Conservation (phyloP, 768 basidiomycete genomes). For the Rhizopogon rudus region DNA sequence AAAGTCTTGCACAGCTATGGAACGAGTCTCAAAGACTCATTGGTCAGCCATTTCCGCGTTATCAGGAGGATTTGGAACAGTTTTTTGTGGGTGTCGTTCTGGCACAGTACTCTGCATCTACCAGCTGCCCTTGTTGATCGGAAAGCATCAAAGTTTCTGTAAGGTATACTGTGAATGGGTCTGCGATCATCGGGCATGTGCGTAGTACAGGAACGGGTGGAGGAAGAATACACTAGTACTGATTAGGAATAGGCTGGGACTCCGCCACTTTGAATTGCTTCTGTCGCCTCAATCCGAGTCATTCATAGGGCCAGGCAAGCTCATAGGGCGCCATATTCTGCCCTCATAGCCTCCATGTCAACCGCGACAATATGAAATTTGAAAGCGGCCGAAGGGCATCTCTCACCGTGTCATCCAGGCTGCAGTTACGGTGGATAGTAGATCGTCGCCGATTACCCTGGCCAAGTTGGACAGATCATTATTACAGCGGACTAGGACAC, state of each 20-base stretch:
- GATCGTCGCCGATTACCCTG: not conserved
- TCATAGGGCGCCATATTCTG: not conserved
- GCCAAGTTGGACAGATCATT: not conserved
- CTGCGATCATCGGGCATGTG: no score
- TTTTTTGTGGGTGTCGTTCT: no score
- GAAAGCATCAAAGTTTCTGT: no score
- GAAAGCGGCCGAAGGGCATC: not conserved
- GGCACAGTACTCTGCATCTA: no score
- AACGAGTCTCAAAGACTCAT: no score
- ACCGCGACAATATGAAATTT: not conserved
- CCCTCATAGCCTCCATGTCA: not conserved
- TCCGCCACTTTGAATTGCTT: not conserved
- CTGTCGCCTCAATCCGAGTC: no score
- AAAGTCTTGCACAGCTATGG: no score
- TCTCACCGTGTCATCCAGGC: not conserved
- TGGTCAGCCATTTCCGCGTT: not conserved
- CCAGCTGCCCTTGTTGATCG: no score
- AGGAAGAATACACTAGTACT: no score
- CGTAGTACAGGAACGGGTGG: no score
- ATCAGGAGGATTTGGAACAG: not conserved
- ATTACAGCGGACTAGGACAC: not conserved
- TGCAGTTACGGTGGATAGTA: not conserved
- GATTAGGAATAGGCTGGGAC: no score
- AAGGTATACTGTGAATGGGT: no score
- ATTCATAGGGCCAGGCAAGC: not conserved